Base-by-base conservation (phyloP, 2,329 filamentous ascomycete species). In the Fusarium sp. region DNA sequence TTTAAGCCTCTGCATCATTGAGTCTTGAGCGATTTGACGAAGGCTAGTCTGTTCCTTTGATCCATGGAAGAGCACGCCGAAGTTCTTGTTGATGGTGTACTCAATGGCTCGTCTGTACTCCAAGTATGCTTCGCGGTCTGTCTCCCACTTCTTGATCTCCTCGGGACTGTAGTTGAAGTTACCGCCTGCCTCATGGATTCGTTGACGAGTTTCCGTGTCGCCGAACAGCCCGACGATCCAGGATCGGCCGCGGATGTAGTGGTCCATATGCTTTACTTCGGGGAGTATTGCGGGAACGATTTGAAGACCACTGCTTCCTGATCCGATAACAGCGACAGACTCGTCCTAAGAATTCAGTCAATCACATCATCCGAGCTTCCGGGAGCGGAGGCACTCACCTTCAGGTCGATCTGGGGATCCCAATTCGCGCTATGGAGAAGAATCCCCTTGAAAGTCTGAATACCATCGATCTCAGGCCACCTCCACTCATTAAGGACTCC, bases 401-500 rank as follows among this genome's bases (percentile, higher is more conserved):
- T 51, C 2, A 65, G 18, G 8, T 64, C 25, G 5, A 65, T 42
- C 1, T 20, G 7, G 3, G 52, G 10, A 25, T 65, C 62, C 62
- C 62, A 65, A 1, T 65, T 65, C 1, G 60, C 62, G 12, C 62
- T 65, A 30, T 65, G 62, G 4, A 65, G 40, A 5, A 65, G 45
- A 8, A 8, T 12, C 0, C 62, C 62, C 7, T 65, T 29, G 9
- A 65, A 65, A 2, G 52, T 6, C n/a, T 30, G 12, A 3, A 65
- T 65, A 0, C 45, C 62, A 2, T 18, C 25, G 14, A 65, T 65
- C 5, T 59, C 60, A 4, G 62, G 62, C 62, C 62, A 65, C 12
- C 24, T 43, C 62, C 62, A 65, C n/a, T 65, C 60, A 25, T 65
- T 65, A 4, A 65, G n/a, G 2, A 65, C 62, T 1, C 60, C 62